A percentile compares a stretch with the other conserved stretches of the same genome.
These are phyloP conservation scores for Candida tallmaniae DNA, from an alignment of 805 yeast genomes.

Conservation along the genomic window DNA sequence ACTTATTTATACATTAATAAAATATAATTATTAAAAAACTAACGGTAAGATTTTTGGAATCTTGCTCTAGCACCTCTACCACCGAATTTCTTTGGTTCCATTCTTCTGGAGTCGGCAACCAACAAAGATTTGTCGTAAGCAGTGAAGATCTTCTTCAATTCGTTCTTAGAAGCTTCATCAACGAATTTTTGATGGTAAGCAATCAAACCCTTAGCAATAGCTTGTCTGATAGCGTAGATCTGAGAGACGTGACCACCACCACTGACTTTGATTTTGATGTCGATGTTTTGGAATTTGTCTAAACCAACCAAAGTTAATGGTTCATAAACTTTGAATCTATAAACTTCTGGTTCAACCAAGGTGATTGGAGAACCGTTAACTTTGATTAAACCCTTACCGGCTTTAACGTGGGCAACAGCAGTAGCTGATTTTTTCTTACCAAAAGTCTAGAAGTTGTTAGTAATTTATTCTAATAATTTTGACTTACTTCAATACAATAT, in stretches of 20 bases:
- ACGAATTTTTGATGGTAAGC: constrained; percentile 99
- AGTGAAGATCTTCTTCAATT: constrained; percentile 95
- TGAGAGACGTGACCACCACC: constrained; percentile 99
- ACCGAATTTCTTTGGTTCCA: constrained; percentile 99
- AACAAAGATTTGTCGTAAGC: constrained; percentile 98
- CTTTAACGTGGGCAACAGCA: constrained; percentile 99
- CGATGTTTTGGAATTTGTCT: constrained; percentile 97
- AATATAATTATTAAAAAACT: constrained; percentile 25
- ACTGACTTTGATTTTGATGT: constrained; percentile 97
- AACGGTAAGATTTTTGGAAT: constrained; percentile 99
- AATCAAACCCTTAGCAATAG: constrained; percentile 98
- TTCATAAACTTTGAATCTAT: constrained; percentile 99
- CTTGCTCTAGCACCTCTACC: constrained; percentile 99
- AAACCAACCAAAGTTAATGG: constrained; percentile 97
- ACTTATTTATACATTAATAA: constrained; percentile 10
- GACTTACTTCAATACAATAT: too few relatives aligned
- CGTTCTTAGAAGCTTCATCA: constrained; percentile 99
- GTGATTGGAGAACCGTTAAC: constrained; percentile 99
- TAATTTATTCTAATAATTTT: too few relatives aligned
- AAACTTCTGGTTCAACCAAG: constrained; percentile 97
- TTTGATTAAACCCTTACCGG: constrained; percentile 99
- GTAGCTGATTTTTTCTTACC: constrained; percentile 99
- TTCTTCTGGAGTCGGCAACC: constrained; percentile 99
- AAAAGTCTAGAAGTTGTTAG: constrained; percentile 69
- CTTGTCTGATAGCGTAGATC: constrained; percentile 99